A percentile compares a stretch with the other conserved stretches of the same genome.
phyloP scores from a whole-genome alignment of 371 early-diverging fungal species.

The Syncephalis fuscata region DNA sequence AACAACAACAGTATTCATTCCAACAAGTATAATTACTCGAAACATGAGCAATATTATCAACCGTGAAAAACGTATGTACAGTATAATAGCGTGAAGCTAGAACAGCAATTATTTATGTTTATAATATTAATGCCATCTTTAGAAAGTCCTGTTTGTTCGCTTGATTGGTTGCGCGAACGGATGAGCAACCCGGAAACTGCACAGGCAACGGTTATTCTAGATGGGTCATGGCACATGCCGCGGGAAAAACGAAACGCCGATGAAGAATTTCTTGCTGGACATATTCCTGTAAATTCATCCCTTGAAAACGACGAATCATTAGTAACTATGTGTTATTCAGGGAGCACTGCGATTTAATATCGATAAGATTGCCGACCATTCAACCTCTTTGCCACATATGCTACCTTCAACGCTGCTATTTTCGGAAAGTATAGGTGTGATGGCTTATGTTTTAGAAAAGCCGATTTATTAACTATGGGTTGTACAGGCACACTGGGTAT shows the following conservation, averaged over 20 bases:
- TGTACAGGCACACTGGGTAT: conserved; percentile 42
- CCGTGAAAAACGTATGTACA: too few species aligned
- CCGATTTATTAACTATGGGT: neutral
- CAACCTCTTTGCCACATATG: conserved; percentile 59
- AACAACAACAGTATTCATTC: too few species aligned
- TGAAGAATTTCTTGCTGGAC: conserved; percentile 40
- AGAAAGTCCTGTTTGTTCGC: too few species aligned
- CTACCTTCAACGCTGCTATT: conserved; percentile 44
- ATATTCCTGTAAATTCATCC: conserved; percentile 10
- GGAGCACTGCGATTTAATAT: conserved; percentile 59
- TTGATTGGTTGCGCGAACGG: too few species aligned
- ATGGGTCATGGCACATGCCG: conserved; percentile 87
- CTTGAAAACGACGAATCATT: neutral
- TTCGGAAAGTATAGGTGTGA: conserved; percentile 35
- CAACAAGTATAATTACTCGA: too few species aligned
- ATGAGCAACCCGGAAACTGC: conserved; percentile 25
- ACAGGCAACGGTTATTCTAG: conserved; percentile 46
- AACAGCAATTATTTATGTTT: too few species aligned
- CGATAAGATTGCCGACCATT: conserved; percentile 48
- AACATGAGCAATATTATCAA: too few species aligned
- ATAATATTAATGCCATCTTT: too few species aligned
- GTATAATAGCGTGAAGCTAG: too few species aligned
- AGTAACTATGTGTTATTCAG: neutral
- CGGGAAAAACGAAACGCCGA: conserved; percentile 39
- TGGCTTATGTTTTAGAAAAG: neutral